Evolutionary conservation across 2,329 filamentous ascomycete genomes (phyloP).

Genomic region (Xylariales sp.): DNA sequence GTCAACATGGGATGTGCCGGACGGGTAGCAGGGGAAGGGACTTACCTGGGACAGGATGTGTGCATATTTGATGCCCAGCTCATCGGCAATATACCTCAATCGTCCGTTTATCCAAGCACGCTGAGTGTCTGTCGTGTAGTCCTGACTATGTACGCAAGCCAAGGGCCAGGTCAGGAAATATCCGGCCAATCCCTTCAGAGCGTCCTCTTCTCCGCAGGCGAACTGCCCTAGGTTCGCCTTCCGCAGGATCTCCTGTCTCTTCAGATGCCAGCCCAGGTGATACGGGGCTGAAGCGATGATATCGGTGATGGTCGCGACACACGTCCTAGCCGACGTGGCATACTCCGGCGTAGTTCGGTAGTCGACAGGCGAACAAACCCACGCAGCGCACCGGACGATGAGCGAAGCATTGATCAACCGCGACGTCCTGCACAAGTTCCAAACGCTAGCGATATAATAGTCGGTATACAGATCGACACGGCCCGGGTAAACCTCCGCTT

Average conservation of each 20-base stretch:
- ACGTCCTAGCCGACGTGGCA: slow-evolving; percentile 46
- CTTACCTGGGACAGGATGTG: slow-evolving; percentile 50
- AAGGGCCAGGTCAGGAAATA: slow-evolving; percentile 59
- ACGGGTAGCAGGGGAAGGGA: slow-evolving; percentile 7
- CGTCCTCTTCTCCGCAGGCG: slow-evolving; percentile 44
- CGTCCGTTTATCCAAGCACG: slow-evolving; percentile 51
- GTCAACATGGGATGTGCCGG: background rate
- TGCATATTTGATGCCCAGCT: slow-evolving; percentile 55
- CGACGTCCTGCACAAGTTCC: slow-evolving; percentile 50
- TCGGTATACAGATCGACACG: slow-evolving; percentile 56
- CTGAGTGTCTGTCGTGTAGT: slow-evolving; percentile 56
- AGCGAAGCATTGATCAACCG: slow-evolving; percentile 51
- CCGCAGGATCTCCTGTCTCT: slow-evolving; percentile 35
- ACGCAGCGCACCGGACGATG: slow-evolving; percentile 55
- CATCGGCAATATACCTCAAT: slow-evolving; percentile 48
- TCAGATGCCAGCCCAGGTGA: slow-evolving; percentile 54
- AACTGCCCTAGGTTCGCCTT: slow-evolving; percentile 39
- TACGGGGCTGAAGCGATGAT: slow-evolving; percentile 59
- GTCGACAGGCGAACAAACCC: slow-evolving; percentile 56
- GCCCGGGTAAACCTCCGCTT: slow-evolving; percentile 55
- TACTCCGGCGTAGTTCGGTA: slow-evolving; percentile 61
- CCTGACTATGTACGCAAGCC: slow-evolving; percentile 47
- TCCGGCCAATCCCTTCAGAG: slow-evolving; percentile 50
- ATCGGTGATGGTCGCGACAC: slow-evolving; percentile 50
- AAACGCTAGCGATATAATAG: slow-evolving; percentile 53